phyloP scores from a whole-genome alignment of 2,329 filamentous ascomycete genomes.

The Pseudocercospora musae region DNA sequence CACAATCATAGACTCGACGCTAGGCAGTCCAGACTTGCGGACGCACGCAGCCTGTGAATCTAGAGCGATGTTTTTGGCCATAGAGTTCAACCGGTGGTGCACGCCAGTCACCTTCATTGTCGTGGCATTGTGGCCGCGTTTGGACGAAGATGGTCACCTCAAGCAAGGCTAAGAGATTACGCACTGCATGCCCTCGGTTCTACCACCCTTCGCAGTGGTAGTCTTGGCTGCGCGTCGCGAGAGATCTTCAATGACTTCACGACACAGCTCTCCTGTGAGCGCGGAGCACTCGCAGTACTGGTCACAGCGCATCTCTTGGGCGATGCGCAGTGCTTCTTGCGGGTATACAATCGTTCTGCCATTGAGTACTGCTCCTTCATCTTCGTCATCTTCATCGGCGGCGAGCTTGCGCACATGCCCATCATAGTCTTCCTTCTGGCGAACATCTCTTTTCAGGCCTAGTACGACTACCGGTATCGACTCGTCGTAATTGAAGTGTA shows the following conservation, averaged over 20 bases:
- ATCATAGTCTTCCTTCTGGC: conserved; percentile 44
- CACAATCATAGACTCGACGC: too few relatives aligned
- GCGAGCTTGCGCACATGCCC: conserved; percentile 23
- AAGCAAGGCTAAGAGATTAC: conserved; percentile 21
- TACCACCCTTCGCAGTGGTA: conserved; percentile 52
- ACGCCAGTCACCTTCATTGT: too few relatives aligned
- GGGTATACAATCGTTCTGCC: conserved; percentile 48
- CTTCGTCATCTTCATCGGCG: conserved; percentile 15
- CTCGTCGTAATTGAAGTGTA: conserved; percentile 53
- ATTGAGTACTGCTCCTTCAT: conserved; percentile 29
- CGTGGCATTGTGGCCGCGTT: background rate
- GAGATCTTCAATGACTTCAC: conserved; percentile 59
- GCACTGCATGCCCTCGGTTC: conserved; percentile 23
- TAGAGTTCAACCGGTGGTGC: too few relatives aligned
- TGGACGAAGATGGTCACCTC: background rate
- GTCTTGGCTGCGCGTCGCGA: conserved; percentile 57
- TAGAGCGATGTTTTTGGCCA: too few relatives aligned
- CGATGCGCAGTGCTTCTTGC: conserved; percentile 48
- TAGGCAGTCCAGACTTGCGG: too few relatives aligned
- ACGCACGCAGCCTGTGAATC: too few relatives aligned
- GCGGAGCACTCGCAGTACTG: conserved; percentile 63
- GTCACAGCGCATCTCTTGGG: conserved; percentile 60
- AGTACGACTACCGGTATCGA: conserved; percentile 57
- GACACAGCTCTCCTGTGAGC: conserved; percentile 54
- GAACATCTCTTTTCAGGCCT: conserved; percentile 57